Evolutionary conservation across 108 stramenopile species (phyloP).

Genomic region (Aurantiochytrium sp.): DNA sequence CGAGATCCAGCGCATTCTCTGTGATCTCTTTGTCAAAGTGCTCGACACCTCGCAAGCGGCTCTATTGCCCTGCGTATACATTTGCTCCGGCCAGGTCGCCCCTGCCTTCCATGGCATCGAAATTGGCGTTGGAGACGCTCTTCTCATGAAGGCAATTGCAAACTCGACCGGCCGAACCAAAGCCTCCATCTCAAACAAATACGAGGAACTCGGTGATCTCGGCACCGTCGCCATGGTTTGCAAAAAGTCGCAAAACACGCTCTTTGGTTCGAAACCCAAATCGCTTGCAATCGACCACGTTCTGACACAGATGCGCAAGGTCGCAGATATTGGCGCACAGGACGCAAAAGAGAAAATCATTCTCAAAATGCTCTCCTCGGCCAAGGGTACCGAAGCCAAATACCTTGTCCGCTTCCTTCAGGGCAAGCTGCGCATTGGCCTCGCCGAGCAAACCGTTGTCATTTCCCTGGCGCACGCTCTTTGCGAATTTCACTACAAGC

Average conservation of each 20-base stretch:
- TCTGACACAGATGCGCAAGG: slow-evolving; percentile 50
- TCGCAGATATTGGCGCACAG: slow-evolving; percentile 72
- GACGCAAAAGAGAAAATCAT: slow-evolving; percentile 86
- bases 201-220: slow-evolving; percentile 78
- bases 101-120: slow-evolving; percentile 89
- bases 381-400: slow-evolving; percentile 68
- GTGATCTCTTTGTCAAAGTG: slow-evolving; percentile 31
- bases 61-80: slow-evolving; percentile 68
- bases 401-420: slow-evolving; percentile 96
- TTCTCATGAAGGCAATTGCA: slow-evolving; percentile 84
- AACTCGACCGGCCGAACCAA: slow-evolving; percentile 66
- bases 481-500: slow-evolving; percentile 44
- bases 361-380: slow-evolving; percentile 73
- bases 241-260: slow-evolving; percentile 76
- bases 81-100: slow-evolving; percentile 76
- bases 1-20: slow-evolving; percentile 68
- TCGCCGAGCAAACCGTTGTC: slow-evolving; percentile 87
- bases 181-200: slow-evolving; percentile 68
- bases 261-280: slow-evolving; percentile 64
- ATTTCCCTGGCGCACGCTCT: slow-evolving; percentile 76
- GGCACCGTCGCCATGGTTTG: slow-evolving; percentile 74
- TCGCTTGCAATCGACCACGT: slow-evolving; percentile 57
- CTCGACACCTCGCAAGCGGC: slow-evolving; percentile 48
- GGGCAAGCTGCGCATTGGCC: slow-evolving; percentile 92
- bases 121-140: slow-evolving; percentile 89